These are phyloP conservation scores for Pythium vanterpoolii DNA, from an alignment of 352 stramenopile genomes.

Conservation along the genomic window DNA sequence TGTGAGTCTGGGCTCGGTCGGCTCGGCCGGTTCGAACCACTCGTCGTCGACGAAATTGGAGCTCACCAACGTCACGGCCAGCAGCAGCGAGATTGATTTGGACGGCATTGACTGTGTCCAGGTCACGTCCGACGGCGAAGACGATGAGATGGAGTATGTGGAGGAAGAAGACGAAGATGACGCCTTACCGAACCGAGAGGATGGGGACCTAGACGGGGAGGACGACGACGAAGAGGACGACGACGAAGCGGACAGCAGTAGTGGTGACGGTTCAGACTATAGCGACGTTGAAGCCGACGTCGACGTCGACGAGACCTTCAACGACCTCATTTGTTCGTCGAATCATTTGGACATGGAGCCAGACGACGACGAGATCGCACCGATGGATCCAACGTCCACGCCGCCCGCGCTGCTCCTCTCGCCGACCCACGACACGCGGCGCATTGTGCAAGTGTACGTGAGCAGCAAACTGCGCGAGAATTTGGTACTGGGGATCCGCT, in stretches of 20 bases:
- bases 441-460: slow-evolving; percentile 83
- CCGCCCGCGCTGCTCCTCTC: slow-evolving; percentile 27
- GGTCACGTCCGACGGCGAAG: slow-evolving; percentile 52
- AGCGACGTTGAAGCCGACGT: slow-evolving; percentile 82
- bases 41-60: slow-evolving; percentile 30
- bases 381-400: slow-evolving; percentile 25
- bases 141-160: slow-evolving; percentile 43
- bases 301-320: slow-evolving; percentile 85
- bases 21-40: slow-evolving; percentile 1
- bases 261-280: slow-evolving; percentile 66
- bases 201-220: too few species aligned
- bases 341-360: slow-evolving; percentile 51
- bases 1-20: slow-evolving; percentile 40
- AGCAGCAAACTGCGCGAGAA: slow-evolving; percentile 88
- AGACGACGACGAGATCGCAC: slow-evolving; percentile 66
- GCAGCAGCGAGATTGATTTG: slow-evolving; percentile 50
- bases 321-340: slow-evolving; percentile 68
- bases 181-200: too few species aligned
- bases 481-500: slow-evolving; percentile 59
- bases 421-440: slow-evolving; percentile 25
- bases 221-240: slow-evolving; percentile 29
- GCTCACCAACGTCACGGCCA: slow-evolving; percentile 30
- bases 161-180: slow-evolving; percentile 22
- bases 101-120: slow-evolving; percentile 75
- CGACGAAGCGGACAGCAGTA: slow-evolving; percentile 21